A percentile compares a stretch with the other conserved stretches of the same genome.
Conservation (phyloP, 192 early-diverging fungal species). For the Coemansia sp. region DNA sequence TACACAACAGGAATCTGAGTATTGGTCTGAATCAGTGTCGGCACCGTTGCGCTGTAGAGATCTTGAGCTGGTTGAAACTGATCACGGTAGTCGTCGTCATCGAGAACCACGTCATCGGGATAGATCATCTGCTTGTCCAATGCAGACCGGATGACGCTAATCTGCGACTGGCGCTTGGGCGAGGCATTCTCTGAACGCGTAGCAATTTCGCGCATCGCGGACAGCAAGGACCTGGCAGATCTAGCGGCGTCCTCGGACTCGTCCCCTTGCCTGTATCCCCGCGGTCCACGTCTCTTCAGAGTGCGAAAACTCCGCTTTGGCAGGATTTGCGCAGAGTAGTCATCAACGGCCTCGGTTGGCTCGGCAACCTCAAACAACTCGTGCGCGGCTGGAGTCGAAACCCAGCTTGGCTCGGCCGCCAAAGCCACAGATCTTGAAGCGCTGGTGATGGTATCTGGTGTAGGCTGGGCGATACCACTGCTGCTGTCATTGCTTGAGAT, state of each 20-base stretch:
- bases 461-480: no score
- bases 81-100: background rate
- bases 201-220: constrained; percentile 28
- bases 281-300: constrained; percentile 23
- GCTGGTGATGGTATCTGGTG: background rate
- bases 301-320: background rate
- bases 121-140: constrained; percentile 15
- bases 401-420: background rate
- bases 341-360: background rate
- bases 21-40: background rate
- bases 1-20: background rate
- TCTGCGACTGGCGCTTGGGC: constrained; percentile 9
- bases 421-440: background rate
- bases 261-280: constrained; percentile 57
- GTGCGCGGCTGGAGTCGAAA: background rate
- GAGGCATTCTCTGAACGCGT: constrained; percentile 17
- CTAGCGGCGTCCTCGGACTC: constrained; percentile 53
- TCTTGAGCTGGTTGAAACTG: background rate
- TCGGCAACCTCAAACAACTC: background rate
- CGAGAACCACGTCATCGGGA: constrained; percentile 12
- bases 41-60: background rate
- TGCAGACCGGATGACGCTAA: constrained; percentile 7
- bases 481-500: background rate
- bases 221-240: constrained; percentile 24
- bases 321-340: background rate